Evolutionary conservation across 495 filamentous ascomycete species (phyloP), one percentile per base, ranked within the genome.

Genomic region (Aspergillus cavernicola): DNA sequence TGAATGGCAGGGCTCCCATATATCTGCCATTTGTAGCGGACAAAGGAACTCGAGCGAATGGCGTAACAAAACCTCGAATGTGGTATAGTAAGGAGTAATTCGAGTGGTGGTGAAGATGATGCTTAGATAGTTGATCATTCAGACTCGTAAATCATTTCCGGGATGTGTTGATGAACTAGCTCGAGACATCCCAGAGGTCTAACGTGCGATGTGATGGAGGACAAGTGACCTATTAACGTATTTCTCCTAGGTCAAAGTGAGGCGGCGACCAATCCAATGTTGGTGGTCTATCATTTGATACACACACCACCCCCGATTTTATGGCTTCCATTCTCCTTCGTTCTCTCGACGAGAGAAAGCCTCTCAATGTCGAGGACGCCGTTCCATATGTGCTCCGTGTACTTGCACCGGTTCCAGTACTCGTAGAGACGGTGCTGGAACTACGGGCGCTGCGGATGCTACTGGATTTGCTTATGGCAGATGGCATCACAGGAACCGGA

Each of bases 221-320:
- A 31, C 0, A 50, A 32, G 15, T 26, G 46, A 41, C 18, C 37
- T 40, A 39, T 44, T 68, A 71, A n/a, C 61, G 63, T 28, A 74
- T 56, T 38, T 71, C 62, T 32, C 60, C 62, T 46, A 75, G 52
- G 45, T 75, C 69, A 39, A 75, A 55, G 40, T 72, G 66, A 12
- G 73, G 73, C 11, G 73, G 73, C 24, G 66, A 50, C 73, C 73
- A 76, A 56, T 74, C 65, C 52, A 77, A 56, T 35, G 59, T 67
- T 16, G 73, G 73, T 8, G 73, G 67, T 19, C 65, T 63, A 29
- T 73, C 69, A 26, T 50, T 56, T 16, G 64, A 61, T 13, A 72
- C 64, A 28, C 61, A 73, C 2, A 73, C 62, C 23, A 63, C 50
- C 6, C 54, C 55, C 12, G 59, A 57, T n/a, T 61, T 68, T 57